Base-by-base conservation (phyloP, 371 early-diverging fungal genomes). In the Apophysomyces elegans region DNA sequence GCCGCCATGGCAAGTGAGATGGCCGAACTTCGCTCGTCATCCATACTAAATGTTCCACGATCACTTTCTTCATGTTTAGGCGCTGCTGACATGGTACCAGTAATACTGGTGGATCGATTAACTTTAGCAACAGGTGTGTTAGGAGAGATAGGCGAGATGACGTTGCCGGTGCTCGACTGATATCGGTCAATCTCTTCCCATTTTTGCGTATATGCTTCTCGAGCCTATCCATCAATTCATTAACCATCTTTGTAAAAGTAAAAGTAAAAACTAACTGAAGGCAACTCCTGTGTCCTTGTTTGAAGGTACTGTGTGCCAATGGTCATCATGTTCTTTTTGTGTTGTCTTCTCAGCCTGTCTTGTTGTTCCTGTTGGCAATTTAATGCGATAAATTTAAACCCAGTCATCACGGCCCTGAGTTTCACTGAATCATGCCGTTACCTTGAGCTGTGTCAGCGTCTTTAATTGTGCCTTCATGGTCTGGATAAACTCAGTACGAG, bases 401-500 rank as follows among this genome's bases (percentile, higher is more conserved):
- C 54, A 50, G 54, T 21, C 32, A 26, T 26, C 21, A 26, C 21
- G 54, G 7, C 21, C n/a, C n/a, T 4, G 4, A 26, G 14, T 43
- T 62, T 26, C 32, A 26, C 58, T 26, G 54, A 14, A 7, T 35
- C 16, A 37, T 39, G 57, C 41, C 43, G 32, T 63, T 71, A 72
- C 72, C 58, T 72, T 64, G 18, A 72, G 58, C 26, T 64, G 56
- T 16, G 61, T 65, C n/a, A 72, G 57, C 21, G 54, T 32, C 21
- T 64, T 58, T 38, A 67, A 35, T n/a, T 72, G 68, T 13, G 36
- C 21, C 61, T 72, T 72, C 65, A 72, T 67, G 8, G 72, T 62
- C 39, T 67, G 67, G 13, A 72, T 62, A 39, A 63, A 72, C 37
- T 72, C 50, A n/a, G 32, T 43, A 18, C 72, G 67, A 5, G 59